Evolutionary conservation across 75 land plant species (phyloP), one percentile per base, ranked within the genome.

Genomic region (Picea glauca): DNA sequence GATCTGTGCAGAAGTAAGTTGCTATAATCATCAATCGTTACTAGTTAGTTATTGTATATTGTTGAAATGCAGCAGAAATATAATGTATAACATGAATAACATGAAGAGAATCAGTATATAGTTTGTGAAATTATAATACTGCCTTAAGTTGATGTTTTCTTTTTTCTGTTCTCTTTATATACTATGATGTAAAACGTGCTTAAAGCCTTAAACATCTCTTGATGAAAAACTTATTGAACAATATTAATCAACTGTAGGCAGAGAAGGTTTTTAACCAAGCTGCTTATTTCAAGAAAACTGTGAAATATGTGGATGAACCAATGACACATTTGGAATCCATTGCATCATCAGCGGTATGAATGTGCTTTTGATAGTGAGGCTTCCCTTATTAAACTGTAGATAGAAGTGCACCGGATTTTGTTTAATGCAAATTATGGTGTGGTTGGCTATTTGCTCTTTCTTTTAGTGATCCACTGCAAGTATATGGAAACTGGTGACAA

Each of bases 201-300:
- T 17, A 26, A 26, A 26, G 26, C 26, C 26, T 26, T 26, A 30
- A 8, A 60, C 23, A 9, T 26, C 31, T 75, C 57, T 1, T 50
- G 20, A 31, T 76, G 73, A 31, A 17, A 62, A 2, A 76, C 65
- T 23, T 62, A 18, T 58, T 23, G 63, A 32, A 30, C 73, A 58
- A 50, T 75, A 58, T 50, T 18, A 14, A 40, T 7, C 43, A 62
- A 77, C 17, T 91, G 78, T 85, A 96, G 98, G 91, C 99, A 12
- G 99, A 98, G 83, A 95, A 95, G 78, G 98, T 98, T 64, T 95
- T 86, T 90, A 93, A 98, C 65, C 99, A 98, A 81, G 93, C 93
- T 21, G 79, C 90, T 1, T 98, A 91, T 68, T 98, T 93, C 88
- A 98, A 95, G 83, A 91, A 87, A 78, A 89, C 95, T 23, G 89